Evolutionary conservation across 2,329 filamentous ascomycete genomes (phyloP).

Genomic region (Ophiocordyceps camponoti-saundersi): DNA sequence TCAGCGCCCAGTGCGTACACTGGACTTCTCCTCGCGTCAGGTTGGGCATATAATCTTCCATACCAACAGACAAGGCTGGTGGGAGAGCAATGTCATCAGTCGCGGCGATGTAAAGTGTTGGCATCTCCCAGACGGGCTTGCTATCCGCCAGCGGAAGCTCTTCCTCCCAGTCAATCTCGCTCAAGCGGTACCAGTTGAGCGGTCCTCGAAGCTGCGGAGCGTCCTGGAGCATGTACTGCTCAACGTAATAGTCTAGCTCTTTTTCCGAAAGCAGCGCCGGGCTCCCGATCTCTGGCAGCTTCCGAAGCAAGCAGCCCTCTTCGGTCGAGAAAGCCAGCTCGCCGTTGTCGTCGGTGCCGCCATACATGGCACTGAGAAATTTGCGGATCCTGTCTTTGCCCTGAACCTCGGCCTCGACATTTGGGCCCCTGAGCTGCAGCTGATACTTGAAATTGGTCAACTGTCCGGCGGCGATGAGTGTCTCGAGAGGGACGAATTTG

Average conservation of each 20-base stretch:
- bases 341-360: slow-evolving; percentile 39
- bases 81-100: slow-evolving; percentile 55
- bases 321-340: slow-evolving; percentile 39
- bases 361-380: slow-evolving; percentile 58
- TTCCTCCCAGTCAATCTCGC: slow-evolving; percentile 58
- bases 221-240: slow-evolving; percentile 46
- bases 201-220: slow-evolving; percentile 54
- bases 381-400: slow-evolving; percentile 46
- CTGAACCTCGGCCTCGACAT: slow-evolving; percentile 41
- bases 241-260: slow-evolving; percentile 62
- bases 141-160: slow-evolving; percentile 46
- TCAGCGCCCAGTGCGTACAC: slow-evolving; percentile 68
- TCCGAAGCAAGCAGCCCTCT: slow-evolving; percentile 47
- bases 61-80: slow-evolving; percentile 50
- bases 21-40: slow-evolving; percentile 50
- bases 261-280: slow-evolving; percentile 45
- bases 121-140: slow-evolving; percentile 36
- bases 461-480: slow-evolving; percentile 33
- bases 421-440: slow-evolving; percentile 55
- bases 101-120: slow-evolving; percentile 61
- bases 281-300: slow-evolving; percentile 34
- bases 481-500: slow-evolving; percentile 37
- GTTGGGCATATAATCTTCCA: slow-evolving; percentile 50
- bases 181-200: slow-evolving; percentile 75
- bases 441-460: slow-evolving; percentile 70